A percentile compares a stretch with the other conserved stretches of the same genome.
These are phyloP conservation scores for Mortierella hygrophila DNA, from an alignment of 192 early-diverging fungal genomes.

Conservation along the genomic window DNA sequence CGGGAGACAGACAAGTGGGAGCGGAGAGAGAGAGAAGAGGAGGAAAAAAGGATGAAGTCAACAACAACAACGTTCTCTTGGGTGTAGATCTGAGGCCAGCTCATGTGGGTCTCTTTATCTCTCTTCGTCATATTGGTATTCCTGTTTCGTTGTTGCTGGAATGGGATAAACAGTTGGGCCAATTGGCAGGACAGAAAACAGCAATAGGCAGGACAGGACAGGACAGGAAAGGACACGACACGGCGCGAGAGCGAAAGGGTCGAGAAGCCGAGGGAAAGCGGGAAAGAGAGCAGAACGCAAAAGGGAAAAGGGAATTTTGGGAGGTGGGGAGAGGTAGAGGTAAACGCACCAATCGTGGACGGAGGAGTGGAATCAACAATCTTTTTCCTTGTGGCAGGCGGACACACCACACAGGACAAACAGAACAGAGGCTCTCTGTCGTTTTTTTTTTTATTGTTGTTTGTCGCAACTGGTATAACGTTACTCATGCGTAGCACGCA, in stretches of 20 bases:
- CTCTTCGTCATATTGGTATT: background rate
- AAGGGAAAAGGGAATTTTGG: background rate
- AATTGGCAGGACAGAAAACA: background rate
- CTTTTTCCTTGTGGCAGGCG: background rate
- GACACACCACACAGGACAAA: background rate
- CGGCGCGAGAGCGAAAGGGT: conserved; percentile 2
- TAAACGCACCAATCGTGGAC: conserved; percentile 13
- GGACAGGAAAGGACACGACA: background rate
- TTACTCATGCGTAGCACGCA: background rate
- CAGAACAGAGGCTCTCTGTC: background rate
- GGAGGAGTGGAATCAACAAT: conserved; percentile 6
- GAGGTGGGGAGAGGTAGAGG: background rate
- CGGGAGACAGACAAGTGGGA: conserved; percentile 2
- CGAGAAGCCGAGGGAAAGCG: background rate
- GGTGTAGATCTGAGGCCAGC: conserved; percentile 1
- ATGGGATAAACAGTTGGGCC: background rate
- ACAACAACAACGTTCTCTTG: background rate
- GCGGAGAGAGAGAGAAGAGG: background rate
- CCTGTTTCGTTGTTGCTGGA: background rate
- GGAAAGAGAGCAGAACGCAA: conserved; percentile 4
- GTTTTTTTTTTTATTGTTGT: background rate
- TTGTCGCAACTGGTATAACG: background rate
- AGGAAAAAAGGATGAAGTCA: background rate
- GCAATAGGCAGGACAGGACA: background rate
- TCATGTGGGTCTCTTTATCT: background rate